phyloP scores from a whole-genome alignment of 2,329 filamentous ascomycete species.

The Tolypocladium inflatum region DNA sequence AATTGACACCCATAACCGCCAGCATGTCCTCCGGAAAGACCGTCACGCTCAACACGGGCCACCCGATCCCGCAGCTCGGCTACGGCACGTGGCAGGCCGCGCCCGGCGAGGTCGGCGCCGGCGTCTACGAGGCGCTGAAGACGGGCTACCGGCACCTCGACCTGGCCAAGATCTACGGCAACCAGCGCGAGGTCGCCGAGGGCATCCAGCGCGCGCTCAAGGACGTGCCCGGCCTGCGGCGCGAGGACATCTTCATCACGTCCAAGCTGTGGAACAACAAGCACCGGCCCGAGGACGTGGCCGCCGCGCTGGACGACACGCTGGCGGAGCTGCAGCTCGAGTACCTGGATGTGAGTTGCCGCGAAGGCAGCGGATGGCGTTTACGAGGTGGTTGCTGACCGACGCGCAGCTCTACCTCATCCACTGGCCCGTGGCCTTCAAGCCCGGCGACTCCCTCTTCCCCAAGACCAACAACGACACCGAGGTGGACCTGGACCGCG shows the following conservation, averaged over 20 bases:
- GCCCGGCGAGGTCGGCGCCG: conserved; percentile 53
- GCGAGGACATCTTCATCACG: conserved; percentile 51
- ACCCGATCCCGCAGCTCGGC: conserved; percentile 53
- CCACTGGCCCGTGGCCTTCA: conserved; percentile 50
- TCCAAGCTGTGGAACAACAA: conserved; percentile 57
- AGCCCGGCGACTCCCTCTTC: conserved; percentile 30
- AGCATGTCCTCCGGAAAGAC: conserved; percentile 46
- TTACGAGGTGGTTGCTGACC: not conserved
- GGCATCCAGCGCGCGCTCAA: conserved; percentile 39
- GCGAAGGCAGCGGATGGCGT: no score
- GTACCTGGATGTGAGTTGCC: conserved; percentile 37
- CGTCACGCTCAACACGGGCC: conserved; percentile 53
- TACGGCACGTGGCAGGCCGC: conserved; percentile 59
- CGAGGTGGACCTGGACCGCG: conserved; percentile 32
- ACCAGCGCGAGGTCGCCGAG: conserved; percentile 50
- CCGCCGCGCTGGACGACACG: conserved; percentile 44
- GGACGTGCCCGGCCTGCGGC: conserved; percentile 41
- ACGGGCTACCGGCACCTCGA: conserved; percentile 56
- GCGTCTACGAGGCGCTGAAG: conserved; percentile 55
- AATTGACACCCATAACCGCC: conserved; percentile 1
- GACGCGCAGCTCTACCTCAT: conserved; percentile 44
- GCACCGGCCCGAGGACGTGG: conserved; percentile 51
- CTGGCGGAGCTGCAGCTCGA: conserved; percentile 45
- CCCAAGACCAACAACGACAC: conserved; percentile 26
- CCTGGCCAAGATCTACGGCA: conserved; percentile 48